Conservation (phyloP, 1,284 basidiomycete species). For the Ustilago xerochloae region DNA sequence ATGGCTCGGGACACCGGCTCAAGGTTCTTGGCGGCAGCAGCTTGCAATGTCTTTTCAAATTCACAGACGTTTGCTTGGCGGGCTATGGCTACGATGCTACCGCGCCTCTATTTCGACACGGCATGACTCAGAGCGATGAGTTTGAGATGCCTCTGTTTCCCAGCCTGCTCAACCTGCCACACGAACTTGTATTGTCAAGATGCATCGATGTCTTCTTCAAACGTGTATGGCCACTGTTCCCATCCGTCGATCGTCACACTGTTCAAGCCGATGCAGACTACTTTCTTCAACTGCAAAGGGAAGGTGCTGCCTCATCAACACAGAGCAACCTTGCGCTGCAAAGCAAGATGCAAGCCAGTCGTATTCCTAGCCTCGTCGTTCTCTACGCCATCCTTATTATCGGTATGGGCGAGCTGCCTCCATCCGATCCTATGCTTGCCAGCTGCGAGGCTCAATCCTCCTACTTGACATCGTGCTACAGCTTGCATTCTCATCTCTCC, state of each 20-base stretch:
- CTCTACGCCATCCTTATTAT: slow-evolving; percentile 12
- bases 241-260: slow-evolving; percentile 6
- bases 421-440: neutral
- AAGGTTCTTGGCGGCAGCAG: slow-evolving; percentile 17
- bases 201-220: slow-evolving; percentile 12
- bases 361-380: neutral
- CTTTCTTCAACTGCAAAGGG: slow-evolving; percentile 3
- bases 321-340: too few relatives aligned
- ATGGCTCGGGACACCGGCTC: slow-evolving; percentile 6
- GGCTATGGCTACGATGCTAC: slow-evolving; percentile 12
- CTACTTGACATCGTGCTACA: slow-evolving; percentile 10
- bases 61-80: slow-evolving; percentile 10
- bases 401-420: slow-evolving; percentile 2
- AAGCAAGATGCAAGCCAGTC: slow-evolving; percentile 1
- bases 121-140: slow-evolving; percentile 13
- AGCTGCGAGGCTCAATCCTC: neutral
- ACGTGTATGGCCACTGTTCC: slow-evolving; percentile 12
- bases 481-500: slow-evolving; percentile 9
- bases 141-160: slow-evolving; percentile 6
- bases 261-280: slow-evolving; percentile 4
- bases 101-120: slow-evolving; percentile 15
- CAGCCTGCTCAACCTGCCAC: slow-evolving; percentile 2
- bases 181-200: neutral
- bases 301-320: neutral
- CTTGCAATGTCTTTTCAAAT: slow-evolving; percentile 18